Base-by-base conservation (phyloP, 1,139 yeast species). In the Sugiyamaella grinbergsii region DNA sequence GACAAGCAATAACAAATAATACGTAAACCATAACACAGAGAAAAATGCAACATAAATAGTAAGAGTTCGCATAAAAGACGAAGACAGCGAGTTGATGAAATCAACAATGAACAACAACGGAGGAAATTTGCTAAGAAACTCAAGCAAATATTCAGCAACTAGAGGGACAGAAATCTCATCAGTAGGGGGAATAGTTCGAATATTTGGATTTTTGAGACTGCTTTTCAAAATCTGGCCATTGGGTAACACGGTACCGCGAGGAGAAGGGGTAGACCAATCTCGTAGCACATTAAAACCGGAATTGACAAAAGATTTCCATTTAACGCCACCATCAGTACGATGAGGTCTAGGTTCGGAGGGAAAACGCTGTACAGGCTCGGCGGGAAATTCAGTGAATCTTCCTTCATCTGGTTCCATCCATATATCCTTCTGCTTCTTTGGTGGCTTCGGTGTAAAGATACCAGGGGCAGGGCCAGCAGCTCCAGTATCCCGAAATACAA, bases 1-100 rank as follows among this genome's bases (percentile, higher is more conserved):
- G n/a, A 56, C 37, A 18, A 57, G 34, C 26, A 52, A 26, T n/a
- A 57, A 43, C 20, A 51, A 48, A 22, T 54, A 55, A 44, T 56
- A 57, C 19, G 46, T 37, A 19, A 50, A 51, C 48, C 53, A 50
- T 50, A 55, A 46, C 13, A 50, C 32, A 22, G 51, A 23, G 29
- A 56, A 49, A 10, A 57, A 43, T 42, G 54, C 60, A 33, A 56
- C 43, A 16, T 47, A 41, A 23, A 56, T 52, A 15, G 54, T 50
- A 16, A 53, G 54, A 4, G 53, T 50, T 3, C 53, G 52, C 11
- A 53, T 47, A 31, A 42, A 49, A 10, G 54, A 44, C 19, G 28
- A 18, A 16, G 54, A 49, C 31, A 51, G 34, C 6, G 42, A 32
- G 15, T 47, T 36, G 22, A 39, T 41, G 24, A 39, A 40, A 29